A percentile compares a stretch with the other conserved stretches of the same genome.
Conservation (phyloP, 441 rosid species). For the Omphalea diandra region DNA sequence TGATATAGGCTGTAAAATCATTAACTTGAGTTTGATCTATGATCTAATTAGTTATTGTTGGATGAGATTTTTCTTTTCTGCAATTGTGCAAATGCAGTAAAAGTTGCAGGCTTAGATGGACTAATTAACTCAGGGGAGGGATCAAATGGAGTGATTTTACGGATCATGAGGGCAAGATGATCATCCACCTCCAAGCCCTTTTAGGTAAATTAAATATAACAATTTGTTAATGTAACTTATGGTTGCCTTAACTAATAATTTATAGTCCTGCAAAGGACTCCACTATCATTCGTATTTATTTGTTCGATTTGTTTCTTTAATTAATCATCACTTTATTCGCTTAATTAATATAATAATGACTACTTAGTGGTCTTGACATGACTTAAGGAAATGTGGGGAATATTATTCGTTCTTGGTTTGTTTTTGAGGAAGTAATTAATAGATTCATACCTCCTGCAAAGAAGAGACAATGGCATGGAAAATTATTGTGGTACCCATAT, state of each 20-base stretch:
- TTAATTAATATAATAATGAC: no score
- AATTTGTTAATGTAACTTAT: no score
- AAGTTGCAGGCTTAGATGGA: slow-evolving; percentile 98
- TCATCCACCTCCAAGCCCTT: slow-evolving; percentile 92
- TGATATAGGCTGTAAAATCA: no score
- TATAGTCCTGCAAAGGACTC: no score
- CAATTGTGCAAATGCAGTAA: slow-evolving; percentile 93
- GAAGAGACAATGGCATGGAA: slow-evolving; percentile 92
- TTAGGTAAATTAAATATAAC: slow-evolving; percentile 44
- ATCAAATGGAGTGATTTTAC: slow-evolving; percentile 87
- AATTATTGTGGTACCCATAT: slow-evolving; percentile 94
- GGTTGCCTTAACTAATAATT: no score
- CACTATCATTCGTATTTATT: no score
- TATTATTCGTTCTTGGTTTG: no score
- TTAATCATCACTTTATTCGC: no score
- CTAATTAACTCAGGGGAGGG: slow-evolving; percentile 94
- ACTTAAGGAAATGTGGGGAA: no score
- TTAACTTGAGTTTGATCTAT: background rate
- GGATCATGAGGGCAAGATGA: slow-evolving; percentile 90
- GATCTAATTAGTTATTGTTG: slow-evolving; percentile 5
- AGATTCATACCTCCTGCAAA: slow-evolving; percentile 89
- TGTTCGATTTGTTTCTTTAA: no score
- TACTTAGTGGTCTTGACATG: background rate
- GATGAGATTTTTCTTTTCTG: slow-evolving; percentile 19
- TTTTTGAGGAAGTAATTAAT: slow-evolving; percentile 27